Percentiles rank a stretch among this genome's conserved stretches.
phyloP scores from a whole-genome alignment of 805 yeast species.

The Maudiozyma barnettii region DNA sequence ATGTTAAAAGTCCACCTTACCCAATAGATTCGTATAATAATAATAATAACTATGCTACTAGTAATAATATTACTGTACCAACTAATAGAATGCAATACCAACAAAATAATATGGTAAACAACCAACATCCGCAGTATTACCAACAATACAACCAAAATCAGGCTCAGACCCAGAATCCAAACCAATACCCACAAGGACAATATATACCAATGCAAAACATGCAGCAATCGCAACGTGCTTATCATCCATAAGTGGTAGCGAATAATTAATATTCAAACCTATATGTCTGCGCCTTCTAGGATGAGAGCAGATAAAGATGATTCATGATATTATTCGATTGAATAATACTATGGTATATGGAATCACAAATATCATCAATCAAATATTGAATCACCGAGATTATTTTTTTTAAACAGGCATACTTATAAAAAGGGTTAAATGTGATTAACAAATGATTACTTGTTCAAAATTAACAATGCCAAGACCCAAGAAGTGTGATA shows the following conservation, averaged over 20 bases:
- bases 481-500: no score
- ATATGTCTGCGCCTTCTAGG: no score
- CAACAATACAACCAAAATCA: neutral
- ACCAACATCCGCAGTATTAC: neutral
- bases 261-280: neutral
- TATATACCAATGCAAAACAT: neutral
- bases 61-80: neutral
- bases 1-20: neutral
- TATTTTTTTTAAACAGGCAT: no score
- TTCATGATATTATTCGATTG: no score
- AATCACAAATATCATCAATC: no score
- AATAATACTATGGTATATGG: no score
- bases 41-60: neutral
- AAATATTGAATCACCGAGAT: no score
- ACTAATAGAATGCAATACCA: neutral
- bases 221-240: neutral
- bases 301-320: no score
- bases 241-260: neutral
- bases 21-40: neutral
- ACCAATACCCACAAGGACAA: neutral
- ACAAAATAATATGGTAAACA: neutral
- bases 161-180: neutral
- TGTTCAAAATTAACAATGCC: no score
- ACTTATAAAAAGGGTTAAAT: no score
- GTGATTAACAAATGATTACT: no score